A percentile compares a stretch with the other conserved stretches of the same genome.
phyloP scores from a whole-genome alignment of 352 stramenopile species.

The Pythium oligandrum region DNA sequence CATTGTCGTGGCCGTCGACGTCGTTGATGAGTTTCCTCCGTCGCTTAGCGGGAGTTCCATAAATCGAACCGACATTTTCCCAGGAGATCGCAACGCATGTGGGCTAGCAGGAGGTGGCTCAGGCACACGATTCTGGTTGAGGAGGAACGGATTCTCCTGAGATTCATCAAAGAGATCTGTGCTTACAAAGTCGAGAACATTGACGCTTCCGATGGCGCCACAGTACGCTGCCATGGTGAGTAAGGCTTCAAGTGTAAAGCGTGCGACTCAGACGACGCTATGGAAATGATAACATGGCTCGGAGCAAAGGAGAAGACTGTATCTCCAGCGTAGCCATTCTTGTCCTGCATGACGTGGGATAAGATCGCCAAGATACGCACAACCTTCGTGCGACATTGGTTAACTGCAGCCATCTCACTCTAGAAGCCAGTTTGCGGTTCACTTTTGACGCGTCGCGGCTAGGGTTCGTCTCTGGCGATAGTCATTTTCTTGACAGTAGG shows the following conservation, averaged over 20 bases:
- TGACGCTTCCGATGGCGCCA: slow-evolving; percentile 58
- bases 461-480: too few species aligned
- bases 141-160: slow-evolving; percentile 66
- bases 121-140: slow-evolving; percentile 15
- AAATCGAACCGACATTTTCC: slow-evolving; percentile 8
- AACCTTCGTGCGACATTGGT: too few species aligned
- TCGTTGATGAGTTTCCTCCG: slow-evolving; percentile 2
- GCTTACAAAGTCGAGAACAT: slow-evolving; percentile 64
- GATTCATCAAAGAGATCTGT: slow-evolving; percentile 67
- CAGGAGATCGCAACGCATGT: neutral
- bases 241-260: neutral
- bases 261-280: neutral
- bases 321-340: too few species aligned
- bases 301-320: too few species aligned
- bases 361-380: too few species aligned
- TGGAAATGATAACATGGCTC: neutral
- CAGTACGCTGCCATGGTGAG: slow-evolving; percentile 35
- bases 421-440: too few species aligned
- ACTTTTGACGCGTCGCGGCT: too few species aligned
- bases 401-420: too few species aligned
- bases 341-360: too few species aligned
- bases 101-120: neutral
- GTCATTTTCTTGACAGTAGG: too few species aligned
- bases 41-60: slow-evolving; percentile 40
- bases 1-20: slow-evolving; percentile 1